phyloP scores from a whole-genome alignment of 129 eudicot genomes.

The Tagetes patula region DNA sequence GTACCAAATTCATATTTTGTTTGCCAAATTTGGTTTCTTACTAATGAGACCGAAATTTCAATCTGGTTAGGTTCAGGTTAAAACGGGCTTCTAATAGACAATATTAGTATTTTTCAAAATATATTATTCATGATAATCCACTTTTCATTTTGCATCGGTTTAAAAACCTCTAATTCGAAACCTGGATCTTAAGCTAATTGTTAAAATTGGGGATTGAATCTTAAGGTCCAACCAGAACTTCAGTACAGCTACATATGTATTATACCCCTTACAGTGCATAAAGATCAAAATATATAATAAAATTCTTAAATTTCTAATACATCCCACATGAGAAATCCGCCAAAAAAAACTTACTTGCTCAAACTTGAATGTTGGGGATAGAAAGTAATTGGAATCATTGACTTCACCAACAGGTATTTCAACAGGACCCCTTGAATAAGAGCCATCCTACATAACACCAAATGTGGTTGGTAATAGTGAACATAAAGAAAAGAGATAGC shows the following conservation, averaged over 20 bases:
- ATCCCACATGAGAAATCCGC: neutral
- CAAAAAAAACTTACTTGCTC: constrained; percentile 73
- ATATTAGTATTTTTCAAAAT: neutral
- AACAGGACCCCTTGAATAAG: constrained; percentile 97
- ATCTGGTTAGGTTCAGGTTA: neutral
- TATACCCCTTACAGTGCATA: neutral
- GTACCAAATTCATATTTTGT: neutral
- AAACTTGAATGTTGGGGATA: constrained; percentile 84
- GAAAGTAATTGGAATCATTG: constrained; percentile 61
- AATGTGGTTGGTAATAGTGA: neutral
- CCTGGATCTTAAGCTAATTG: neutral
- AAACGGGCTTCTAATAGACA: neutral
- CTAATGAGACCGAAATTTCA: neutral
- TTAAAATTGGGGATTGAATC: neutral
- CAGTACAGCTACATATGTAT: constrained; percentile 1
- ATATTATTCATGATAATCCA: neutral
- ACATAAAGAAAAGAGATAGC: neutral
- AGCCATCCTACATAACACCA: constrained; percentile 75
- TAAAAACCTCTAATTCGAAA: neutral
- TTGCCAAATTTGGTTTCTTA: neutral
- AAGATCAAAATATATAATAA: constrained; percentile 10
- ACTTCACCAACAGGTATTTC: constrained; percentile 82
- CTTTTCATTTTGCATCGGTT: neutral
- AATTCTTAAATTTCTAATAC: neutral
- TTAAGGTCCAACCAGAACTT: neutral